Evolutionary conservation across 2,329 filamentous ascomycete genomes (phyloP).

Genomic region (Oidium heveae): DNA sequence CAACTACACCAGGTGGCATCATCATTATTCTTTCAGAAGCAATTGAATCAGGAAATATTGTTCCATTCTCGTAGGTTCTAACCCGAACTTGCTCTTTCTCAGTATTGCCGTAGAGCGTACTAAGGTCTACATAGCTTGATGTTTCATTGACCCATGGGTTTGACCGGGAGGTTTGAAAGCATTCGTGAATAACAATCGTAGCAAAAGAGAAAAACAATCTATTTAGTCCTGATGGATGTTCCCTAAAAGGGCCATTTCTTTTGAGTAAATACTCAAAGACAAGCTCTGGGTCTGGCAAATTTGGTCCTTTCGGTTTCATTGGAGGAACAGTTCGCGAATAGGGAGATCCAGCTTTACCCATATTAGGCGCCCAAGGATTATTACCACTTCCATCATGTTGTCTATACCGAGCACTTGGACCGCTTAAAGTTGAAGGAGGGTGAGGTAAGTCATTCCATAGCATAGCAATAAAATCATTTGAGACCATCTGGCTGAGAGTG

Average conservation of each 20-base stretch:
- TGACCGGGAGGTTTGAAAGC: constrained; percentile 19
- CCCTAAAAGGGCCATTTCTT: constrained; percentile 17
- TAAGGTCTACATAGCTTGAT: constrained; percentile 22
- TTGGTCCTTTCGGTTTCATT: constrained; percentile 22
- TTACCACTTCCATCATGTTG: constrained; percentile 20
- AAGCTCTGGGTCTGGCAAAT: constrained; percentile 21
- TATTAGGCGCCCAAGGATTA: constrained; percentile 23
- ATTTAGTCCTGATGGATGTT: constrained; percentile 21
- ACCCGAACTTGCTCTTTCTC: constrained; percentile 18
- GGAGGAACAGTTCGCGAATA: constrained; percentile 21
- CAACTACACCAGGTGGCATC: constrained; percentile 21
- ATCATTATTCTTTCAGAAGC: constrained; percentile 21
- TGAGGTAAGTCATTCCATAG: constrained; percentile 27
- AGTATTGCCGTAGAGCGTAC: constrained; percentile 21
- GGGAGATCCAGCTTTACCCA: constrained; percentile 25
- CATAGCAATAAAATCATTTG: constrained; percentile 25
- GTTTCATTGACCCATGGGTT: constrained; percentile 21
- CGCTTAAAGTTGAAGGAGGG: constrained; percentile 21
- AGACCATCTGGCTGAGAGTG: constrained; percentile 20
- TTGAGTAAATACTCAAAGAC: constrained; percentile 21
- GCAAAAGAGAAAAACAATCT: constrained; percentile 22
- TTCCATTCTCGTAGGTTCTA: constrained; percentile 19
- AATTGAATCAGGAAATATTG: constrained; percentile 19
- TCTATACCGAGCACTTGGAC: constrained; percentile 20
- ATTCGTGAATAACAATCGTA: constrained; percentile 22